Base-by-base conservation (phyloP, 306 rosid species). In the Calophaca sinica region DNA sequence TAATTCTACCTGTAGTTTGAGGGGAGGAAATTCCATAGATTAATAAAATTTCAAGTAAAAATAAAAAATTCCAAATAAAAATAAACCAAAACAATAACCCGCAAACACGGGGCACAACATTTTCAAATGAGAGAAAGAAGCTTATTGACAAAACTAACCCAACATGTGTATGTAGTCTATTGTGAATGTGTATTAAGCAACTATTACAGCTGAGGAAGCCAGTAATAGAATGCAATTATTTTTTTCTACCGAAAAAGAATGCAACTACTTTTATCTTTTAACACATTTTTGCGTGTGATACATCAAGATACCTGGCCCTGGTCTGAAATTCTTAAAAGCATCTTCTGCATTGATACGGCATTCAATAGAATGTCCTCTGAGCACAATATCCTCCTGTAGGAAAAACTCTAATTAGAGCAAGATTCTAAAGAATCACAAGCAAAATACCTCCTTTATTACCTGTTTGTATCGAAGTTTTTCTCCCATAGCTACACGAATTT, bases 321-420 rank as follows among this genome's bases (percentile, higher is more conserved):
- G 96, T 75, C 97, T 96, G 82, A 94, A 94, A 74, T 91, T 91
- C 88, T 91, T 90, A 72, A 94, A 94, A 75, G 99, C 96, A 71
- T 92, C 99, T 87, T 94, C 97, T 14, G 99, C 99, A 74, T 94
- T 94, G 89, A 94, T 94, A 62, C 97, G 97, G 38, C 99, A 91
- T 85, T 94, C 97, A 51, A 94, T 94, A 46, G 99, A 94, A 82
- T 94, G 99, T 62, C 99, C 99, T 81, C 93, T 85, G 38, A 92
- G 97, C 63, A 88, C 96, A 74, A 94, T 87, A 61, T 92, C 99
- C 82, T 90, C 97, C 99, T 94, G 91, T 10, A 80, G 70, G 62
- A 44, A 58, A 51, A 82, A 68, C 11, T 29, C 50, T 54, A 50
- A 9, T 81, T 7, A 79, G 80, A 78, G 78, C 28, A 73, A 65